Evolutionary conservation across 345 rosid genomes (phyloP).

Genomic region (Brassica carinata): DNA sequence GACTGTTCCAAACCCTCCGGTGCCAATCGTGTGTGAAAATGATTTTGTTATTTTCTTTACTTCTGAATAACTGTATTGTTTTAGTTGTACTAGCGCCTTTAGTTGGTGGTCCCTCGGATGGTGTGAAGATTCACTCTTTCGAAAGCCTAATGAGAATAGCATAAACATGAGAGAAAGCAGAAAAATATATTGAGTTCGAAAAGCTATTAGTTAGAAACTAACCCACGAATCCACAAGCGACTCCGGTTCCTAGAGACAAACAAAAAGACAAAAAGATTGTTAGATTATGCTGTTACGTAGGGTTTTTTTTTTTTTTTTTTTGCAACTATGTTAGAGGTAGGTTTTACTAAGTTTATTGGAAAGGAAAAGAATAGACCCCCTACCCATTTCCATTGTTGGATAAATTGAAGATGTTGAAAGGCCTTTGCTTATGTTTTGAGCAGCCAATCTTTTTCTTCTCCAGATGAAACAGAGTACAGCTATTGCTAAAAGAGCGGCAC

Average conservation of each 20-base stretch:
- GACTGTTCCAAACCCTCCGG: neutral
- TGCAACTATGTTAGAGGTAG: neutral
- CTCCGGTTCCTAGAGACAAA: constrained; percentile 39
- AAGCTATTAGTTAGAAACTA: neutral
- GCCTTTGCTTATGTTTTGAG: neutral
- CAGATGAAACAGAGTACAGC: neutral
- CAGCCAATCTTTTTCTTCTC: neutral
- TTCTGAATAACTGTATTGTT: neutral
- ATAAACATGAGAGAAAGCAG: neutral
- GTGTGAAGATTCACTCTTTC: neutral
- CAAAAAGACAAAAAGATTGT: neutral
- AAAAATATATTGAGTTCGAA: neutral
- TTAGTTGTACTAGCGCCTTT: neutral
- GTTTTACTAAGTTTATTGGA: neutral
- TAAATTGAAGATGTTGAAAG: neutral
- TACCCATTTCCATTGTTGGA: constrained; percentile 11
- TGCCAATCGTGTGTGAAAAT: neutral
- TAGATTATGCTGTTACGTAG: neutral
- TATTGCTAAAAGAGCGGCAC: neutral
- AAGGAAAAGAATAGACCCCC: neutral
- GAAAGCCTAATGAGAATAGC: neutral
- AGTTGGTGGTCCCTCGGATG: neutral
- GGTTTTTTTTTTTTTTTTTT: too few species aligned
- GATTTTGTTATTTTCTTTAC: neutral
- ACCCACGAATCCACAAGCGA: constrained; percentile 43